Evolutionary conservation across 2,329 filamentous ascomycete genomes (phyloP), one percentile per base, ranked within the genome.

Genomic region (Colletotrichum spinosum): DNA sequence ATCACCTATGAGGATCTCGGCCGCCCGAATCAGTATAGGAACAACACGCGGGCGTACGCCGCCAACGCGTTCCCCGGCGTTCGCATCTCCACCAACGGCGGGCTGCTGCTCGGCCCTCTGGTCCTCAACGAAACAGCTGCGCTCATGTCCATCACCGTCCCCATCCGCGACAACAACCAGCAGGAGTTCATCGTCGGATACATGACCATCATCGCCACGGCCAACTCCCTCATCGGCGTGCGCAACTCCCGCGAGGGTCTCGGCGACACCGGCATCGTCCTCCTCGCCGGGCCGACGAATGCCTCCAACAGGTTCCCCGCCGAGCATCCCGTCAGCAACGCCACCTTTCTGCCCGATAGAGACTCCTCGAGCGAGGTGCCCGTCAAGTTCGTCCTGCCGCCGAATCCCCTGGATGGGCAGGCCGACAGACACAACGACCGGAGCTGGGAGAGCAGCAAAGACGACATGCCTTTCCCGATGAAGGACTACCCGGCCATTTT

Each of bases 111-210:
- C 0, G 94, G 94, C 0, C 94, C 94, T 0, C 82, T 92, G 62
- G 81, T 86, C 33, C 78, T 96, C 68, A 96, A 97, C 74, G 80
- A 86, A 49, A 87, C 88, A 0, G 92, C 91, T 68, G 92, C 92
- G 25, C 80, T 97, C 10, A 75, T 97, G 11, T 97, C 94, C 2
- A 81, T 97, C 64, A 97, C 94, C 0, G 79, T 95, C 13, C 92
- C 94, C 0, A 88, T 97, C 57, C 85, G 92, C 65, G 89, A 91
- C 73, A 91, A 90, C 69, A 83, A 83, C 2, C 84, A 85, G 2
- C 75, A 78, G 46, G 80, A 79, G 4, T 88, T 91, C 67, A 86
- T 95, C 1, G 82, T 97, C 6, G 94, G 93, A 2, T 97, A 93
- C 81, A 86, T 97, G 80, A 97, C 93, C 1, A 80, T 95, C 2